phyloP scores from a whole-genome alignment of 2,329 filamentous ascomycete genomes.

The Rhinocladiella similis region DNA sequence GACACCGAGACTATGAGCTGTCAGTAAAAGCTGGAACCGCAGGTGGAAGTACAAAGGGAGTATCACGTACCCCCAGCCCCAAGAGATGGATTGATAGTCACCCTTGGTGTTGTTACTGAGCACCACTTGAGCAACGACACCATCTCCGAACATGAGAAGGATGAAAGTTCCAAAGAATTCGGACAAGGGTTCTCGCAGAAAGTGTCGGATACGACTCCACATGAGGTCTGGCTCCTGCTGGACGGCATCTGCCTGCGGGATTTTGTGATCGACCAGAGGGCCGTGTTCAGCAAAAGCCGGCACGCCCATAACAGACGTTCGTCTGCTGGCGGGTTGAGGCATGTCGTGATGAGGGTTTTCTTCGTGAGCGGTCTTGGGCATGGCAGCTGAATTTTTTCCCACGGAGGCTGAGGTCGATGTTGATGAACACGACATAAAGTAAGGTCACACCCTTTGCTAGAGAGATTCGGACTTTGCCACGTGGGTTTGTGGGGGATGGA shows the following conservation, averaged over 20 bases:
- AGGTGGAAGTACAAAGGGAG: conserved; percentile 21
- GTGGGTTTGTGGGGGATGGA: conserved; percentile 16
- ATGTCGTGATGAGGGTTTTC: conserved; percentile 13
- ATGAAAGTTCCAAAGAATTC: conserved; percentile 71
- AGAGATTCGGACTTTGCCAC: background rate
- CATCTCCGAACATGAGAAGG: conserved; percentile 68
- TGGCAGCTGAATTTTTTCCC: conserved; percentile 14
- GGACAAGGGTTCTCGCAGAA: conserved; percentile 60
- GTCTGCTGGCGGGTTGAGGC: conserved; percentile 14
- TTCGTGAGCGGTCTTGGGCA: conserved; percentile 18
- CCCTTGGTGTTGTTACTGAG: conserved; percentile 52
- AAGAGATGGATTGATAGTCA: conserved; percentile 54
- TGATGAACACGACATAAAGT: conserved; percentile 16
- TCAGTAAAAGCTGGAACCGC: background rate
- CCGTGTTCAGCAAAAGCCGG: conserved; percentile 34
- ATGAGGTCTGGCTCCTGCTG: conserved; percentile 34
- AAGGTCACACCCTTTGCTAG: conserved; percentile 4
- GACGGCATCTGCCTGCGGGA: conserved; percentile 32
- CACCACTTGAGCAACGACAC: conserved; percentile 69
- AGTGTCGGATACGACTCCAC: conserved; percentile 57
- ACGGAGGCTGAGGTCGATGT: conserved; percentile 11
- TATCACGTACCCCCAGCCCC: conserved; percentile 46
- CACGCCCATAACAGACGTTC: conserved; percentile 13
- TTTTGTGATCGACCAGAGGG: conserved; percentile 35
- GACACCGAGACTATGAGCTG: conserved; percentile 56